phyloP scores from a whole-genome alignment of 495 filamentous ascomycete species.

The Hypoxylon trugodes region DNA sequence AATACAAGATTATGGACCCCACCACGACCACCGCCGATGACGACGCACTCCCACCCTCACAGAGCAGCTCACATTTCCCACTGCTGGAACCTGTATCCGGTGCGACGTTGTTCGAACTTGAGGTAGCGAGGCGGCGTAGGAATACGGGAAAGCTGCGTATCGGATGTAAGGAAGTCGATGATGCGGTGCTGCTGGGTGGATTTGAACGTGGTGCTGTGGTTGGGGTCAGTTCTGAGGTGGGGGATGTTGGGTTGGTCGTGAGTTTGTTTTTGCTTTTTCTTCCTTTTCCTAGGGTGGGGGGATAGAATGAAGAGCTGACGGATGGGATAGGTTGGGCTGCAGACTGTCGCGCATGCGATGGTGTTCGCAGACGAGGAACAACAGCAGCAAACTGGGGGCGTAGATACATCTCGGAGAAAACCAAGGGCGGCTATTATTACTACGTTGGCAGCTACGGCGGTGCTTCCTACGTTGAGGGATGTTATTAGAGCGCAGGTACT shows the following conservation, averaged over 20 bases:
- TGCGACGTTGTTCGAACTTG: slow-evolving; percentile 42
- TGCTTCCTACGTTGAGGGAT: slow-evolving; percentile 48
- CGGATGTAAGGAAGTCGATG: slow-evolving; percentile 57
- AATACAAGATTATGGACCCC: slow-evolving; percentile 10
- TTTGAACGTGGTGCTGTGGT: slow-evolving; percentile 58
- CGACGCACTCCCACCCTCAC: neutral
- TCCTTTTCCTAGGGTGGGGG: neutral
- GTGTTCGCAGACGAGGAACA: slow-evolving; percentile 21
- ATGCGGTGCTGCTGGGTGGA: slow-evolving; percentile 53
- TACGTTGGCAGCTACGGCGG: slow-evolving; percentile 38
- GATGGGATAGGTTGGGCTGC: slow-evolving; percentile 46
- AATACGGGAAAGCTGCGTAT: slow-evolving; percentile 37
- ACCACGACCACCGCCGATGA: neutral
- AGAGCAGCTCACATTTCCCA: slow-evolving; percentile 13
- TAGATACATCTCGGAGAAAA: too few relatives aligned
- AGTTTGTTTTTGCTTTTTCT: slow-evolving; percentile 38
- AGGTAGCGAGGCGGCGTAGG: slow-evolving; percentile 33
- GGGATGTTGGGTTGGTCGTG: slow-evolving; percentile 49
- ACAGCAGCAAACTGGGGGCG: too few relatives aligned
- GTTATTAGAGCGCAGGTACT: slow-evolving; percentile 43
- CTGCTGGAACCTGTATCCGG: slow-evolving; percentile 17
- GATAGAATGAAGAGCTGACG: neutral
- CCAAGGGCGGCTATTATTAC: slow-evolving; percentile 51
- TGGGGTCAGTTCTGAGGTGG: slow-evolving; percentile 57
- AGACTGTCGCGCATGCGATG: slow-evolving; percentile 45